Evolutionary conservation across 2,329 filamentous ascomycete genomes (phyloP).

Genomic region (Trichoderma sp.): DNA sequence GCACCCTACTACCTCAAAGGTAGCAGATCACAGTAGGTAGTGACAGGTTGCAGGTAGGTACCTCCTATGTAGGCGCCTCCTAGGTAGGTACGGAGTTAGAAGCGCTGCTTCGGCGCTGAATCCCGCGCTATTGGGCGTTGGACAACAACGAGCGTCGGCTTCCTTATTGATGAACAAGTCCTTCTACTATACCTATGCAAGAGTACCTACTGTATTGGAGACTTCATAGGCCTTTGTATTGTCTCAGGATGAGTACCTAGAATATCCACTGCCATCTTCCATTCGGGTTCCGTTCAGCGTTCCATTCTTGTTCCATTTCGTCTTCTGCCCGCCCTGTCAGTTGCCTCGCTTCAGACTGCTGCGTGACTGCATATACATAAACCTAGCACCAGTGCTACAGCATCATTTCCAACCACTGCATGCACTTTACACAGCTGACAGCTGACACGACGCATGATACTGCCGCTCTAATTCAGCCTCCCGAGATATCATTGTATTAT

Average conservation of each 20-base stretch:
- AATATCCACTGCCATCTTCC: background rate
- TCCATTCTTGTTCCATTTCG: background rate
- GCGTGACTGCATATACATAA: background rate
- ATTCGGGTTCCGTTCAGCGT: background rate
- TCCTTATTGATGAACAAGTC: too few relatives aligned
- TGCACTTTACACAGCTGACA: slow-evolving; percentile 14
- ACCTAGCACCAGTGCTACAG: background rate
- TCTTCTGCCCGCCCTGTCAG: background rate
- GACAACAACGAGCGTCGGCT: too few relatives aligned
- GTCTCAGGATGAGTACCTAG: too few relatives aligned
- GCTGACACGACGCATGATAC: background rate
- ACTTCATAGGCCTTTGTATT: background rate
- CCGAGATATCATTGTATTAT: background rate
- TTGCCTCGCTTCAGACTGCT: background rate
- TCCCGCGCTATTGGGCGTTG: too few relatives aligned
- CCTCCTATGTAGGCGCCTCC: too few relatives aligned
- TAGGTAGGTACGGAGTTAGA: too few relatives aligned
- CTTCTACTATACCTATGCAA: too few relatives aligned
- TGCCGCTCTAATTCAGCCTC: background rate
- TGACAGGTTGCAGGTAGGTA: too few relatives aligned
- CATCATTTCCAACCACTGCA: background rate
- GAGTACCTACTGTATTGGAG: too few relatives aligned
- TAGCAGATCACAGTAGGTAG: too few relatives aligned
- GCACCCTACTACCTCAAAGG: too few relatives aligned
- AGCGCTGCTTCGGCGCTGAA: too few relatives aligned